These are phyloP conservation scores for Rosa lucieae DNA, from an alignment of 306 rosid genomes.

Conservation along the genomic window DNA sequence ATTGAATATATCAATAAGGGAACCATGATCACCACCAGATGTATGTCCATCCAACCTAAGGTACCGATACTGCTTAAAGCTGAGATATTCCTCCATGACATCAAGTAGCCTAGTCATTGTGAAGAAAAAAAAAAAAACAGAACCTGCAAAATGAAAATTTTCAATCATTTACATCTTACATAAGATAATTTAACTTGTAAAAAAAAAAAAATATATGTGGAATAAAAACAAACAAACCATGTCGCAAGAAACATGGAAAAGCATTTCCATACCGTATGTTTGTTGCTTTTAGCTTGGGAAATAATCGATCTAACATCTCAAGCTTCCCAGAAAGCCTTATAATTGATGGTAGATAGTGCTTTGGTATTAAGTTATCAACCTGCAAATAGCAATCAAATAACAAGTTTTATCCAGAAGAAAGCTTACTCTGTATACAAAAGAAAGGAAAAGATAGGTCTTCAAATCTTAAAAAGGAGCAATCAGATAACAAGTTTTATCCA, in stretches of 20 bases:
- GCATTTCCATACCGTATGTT: constrained; percentile 82
- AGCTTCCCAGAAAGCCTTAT: constrained; percentile 97
- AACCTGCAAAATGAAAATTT: constrained; percentile 55
- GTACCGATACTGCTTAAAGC: constrained; percentile 73
- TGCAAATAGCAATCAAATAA: constrained; percentile 19
- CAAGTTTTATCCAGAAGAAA: constrained; percentile 5
- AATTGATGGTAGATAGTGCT: constrained; percentile 89
- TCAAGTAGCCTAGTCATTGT: constrained; percentile 98
- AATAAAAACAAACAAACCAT: not conserved
- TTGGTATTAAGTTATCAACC: constrained; percentile 86
- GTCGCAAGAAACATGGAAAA: constrained; percentile 2
- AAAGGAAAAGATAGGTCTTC: not conserved
- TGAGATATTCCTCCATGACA: constrained; percentile 99
- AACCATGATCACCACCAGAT: constrained; percentile 93
- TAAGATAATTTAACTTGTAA: not conserved
- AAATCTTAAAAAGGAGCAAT: not conserved
- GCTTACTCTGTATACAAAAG: not conserved
- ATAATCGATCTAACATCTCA: constrained; percentile 93
- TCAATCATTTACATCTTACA: constrained; percentile 13
- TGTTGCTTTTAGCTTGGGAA: constrained; percentile 92
- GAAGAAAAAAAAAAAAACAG: constrained; percentile 78
- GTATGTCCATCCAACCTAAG: constrained; percentile 99
- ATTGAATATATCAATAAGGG: constrained; percentile 84
- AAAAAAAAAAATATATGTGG: not conserved
- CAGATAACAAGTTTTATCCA: constrained; percentile 5